Percentiles rank a stretch among this genome's conserved stretches.
phyloP scores from a whole-genome alignment of 2,329 filamentous ascomycete species.

The Chaetomium sp. region DNA sequence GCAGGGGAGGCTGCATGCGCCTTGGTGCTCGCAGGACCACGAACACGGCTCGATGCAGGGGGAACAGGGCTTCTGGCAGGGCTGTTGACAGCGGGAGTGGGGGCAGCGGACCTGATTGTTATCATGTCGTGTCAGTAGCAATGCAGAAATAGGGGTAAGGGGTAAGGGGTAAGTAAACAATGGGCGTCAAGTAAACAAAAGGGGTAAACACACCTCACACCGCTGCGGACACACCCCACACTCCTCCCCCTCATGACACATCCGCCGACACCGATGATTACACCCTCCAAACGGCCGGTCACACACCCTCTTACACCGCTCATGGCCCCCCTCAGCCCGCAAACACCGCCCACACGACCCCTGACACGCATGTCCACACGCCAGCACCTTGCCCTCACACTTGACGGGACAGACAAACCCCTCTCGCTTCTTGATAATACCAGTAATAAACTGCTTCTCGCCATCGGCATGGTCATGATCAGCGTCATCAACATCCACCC shows the following conservation, averaged over 20 bases:
- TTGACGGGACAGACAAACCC: slow-evolving; percentile 40
- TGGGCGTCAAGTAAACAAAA: neutral
- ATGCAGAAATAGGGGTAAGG: neutral
- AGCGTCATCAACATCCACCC: slow-evolving; percentile 34
- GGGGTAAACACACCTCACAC: slow-evolving; percentile 51
- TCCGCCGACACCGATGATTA: slow-evolving; percentile 43
- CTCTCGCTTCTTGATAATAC: neutral
- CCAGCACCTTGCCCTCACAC: slow-evolving; percentile 38
- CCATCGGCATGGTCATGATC: no score
- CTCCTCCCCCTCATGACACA: slow-evolving; percentile 44
- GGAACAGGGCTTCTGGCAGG: slow-evolving; percentile 16
- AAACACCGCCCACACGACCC: slow-evolving; percentile 45
- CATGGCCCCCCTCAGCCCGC: slow-evolving; percentile 36
- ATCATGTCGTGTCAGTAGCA: no score
- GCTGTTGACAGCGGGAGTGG: slow-evolving; percentile 13
- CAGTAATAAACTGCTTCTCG: no score
- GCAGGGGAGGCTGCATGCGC: slow-evolving; percentile 47
- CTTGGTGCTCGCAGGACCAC: slow-evolving; percentile 20
- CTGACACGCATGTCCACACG: slow-evolving; percentile 55
- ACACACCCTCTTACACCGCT: slow-evolving; percentile 43
- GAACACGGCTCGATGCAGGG: slow-evolving; percentile 20
- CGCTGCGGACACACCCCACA: slow-evolving; percentile 42
- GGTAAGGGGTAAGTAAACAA: neutral
- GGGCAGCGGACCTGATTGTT: slow-evolving; percentile 8
- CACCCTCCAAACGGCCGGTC: slow-evolving; percentile 47